Percentiles rank a stretch among this genome's conserved stretches.
phyloP scores from a whole-genome alignment of 148 eudicot species.

The Chenopodium berlandieri region DNA sequence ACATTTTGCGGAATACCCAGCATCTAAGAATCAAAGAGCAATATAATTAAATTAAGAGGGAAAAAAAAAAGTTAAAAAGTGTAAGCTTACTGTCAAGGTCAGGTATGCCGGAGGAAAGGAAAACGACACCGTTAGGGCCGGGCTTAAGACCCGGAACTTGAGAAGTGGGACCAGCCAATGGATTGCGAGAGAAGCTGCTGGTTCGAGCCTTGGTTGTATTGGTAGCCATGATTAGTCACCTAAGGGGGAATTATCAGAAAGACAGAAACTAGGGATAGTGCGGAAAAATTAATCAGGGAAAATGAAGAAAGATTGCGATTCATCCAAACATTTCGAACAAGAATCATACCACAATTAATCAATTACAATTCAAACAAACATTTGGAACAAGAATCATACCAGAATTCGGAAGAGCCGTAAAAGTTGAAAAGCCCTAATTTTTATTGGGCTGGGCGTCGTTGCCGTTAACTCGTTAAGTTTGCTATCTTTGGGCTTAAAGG shows the following conservation, averaged over 20 bases:
- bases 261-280: too few relatives aligned
- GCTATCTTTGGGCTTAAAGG: slow-evolving; percentile 16
- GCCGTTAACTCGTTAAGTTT: slow-evolving; percentile 31
- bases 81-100: slow-evolving; percentile 77
- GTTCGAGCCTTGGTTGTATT: slow-evolving; percentile 13
- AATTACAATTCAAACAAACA: too few relatives aligned
- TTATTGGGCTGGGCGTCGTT: slow-evolving; percentile 1
- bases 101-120: slow-evolving; percentile 88
- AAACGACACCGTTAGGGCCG: slow-evolving; percentile 78
- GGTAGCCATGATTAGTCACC: slow-evolving; percentile 19
- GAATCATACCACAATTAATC: too few relatives aligned
- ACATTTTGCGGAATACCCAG: background rate
- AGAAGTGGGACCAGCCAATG: slow-evolving; percentile 35
- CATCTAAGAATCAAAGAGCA: background rate
- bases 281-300: too few relatives aligned
- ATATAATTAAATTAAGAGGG: too few relatives aligned
- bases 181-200: slow-evolving; percentile 37
- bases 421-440: too few relatives aligned
- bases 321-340: too few relatives aligned
- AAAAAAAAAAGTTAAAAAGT: background rate
- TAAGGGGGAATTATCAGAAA: background rate
- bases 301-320: too few relatives aligned
- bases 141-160: slow-evolving; percentile 66
- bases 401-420: too few relatives aligned
- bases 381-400: too few relatives aligned